Evolutionary conservation across 139 green algal genomes (phyloP).

Genomic region (Chlorella vulgaris): DNA sequence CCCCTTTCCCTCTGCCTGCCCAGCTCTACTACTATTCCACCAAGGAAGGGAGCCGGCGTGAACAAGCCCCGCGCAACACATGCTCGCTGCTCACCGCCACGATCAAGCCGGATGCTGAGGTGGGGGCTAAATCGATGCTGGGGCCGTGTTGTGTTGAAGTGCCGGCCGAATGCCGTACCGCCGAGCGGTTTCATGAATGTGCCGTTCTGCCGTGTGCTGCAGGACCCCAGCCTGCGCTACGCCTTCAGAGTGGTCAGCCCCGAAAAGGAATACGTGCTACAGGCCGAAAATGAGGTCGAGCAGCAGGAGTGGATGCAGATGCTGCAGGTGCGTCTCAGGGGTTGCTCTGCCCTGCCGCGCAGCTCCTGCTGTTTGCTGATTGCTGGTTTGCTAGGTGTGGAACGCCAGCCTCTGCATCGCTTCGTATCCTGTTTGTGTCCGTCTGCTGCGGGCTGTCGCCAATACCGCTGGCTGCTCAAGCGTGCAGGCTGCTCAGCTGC

Average conservation of each 20-base stretch:
- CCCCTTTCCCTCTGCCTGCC: not conserved
- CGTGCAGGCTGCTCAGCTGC: too few relatives aligned
- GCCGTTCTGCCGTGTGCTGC: constrained; percentile 8
- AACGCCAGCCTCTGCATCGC: too few relatives aligned
- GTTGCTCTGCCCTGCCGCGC: not conserved
- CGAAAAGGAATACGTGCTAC: constrained; percentile 75
- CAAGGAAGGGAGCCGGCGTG: constrained; percentile 36
- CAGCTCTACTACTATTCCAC: constrained; percentile 16
- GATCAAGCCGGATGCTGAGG: constrained; percentile 66
- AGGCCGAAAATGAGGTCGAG: constrained; percentile 83
- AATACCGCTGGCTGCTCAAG: too few relatives aligned
- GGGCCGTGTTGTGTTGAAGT: too few relatives aligned
- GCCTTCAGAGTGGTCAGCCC: constrained; percentile 87
- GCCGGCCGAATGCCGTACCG: too few relatives aligned
- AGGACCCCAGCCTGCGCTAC: constrained; percentile 70
- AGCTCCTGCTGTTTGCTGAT: not conserved
- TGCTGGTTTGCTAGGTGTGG: too few relatives aligned
- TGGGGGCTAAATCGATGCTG: too few relatives aligned
- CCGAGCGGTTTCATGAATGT: too few relatives aligned
- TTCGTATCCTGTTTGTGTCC: too few relatives aligned
- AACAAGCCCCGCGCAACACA: constrained; percentile 66
- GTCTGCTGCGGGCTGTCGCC: too few relatives aligned
- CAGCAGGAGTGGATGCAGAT: constrained; percentile 78
- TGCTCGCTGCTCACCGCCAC: constrained; percentile 80
- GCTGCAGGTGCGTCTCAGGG: constrained; percentile 64